Percentiles rank a stretch among this genome's conserved stretches.
These are phyloP conservation scores for Mycena metata DNA, from an alignment of 768 basidiomycete genomes.

Conservation along the genomic window DNA sequence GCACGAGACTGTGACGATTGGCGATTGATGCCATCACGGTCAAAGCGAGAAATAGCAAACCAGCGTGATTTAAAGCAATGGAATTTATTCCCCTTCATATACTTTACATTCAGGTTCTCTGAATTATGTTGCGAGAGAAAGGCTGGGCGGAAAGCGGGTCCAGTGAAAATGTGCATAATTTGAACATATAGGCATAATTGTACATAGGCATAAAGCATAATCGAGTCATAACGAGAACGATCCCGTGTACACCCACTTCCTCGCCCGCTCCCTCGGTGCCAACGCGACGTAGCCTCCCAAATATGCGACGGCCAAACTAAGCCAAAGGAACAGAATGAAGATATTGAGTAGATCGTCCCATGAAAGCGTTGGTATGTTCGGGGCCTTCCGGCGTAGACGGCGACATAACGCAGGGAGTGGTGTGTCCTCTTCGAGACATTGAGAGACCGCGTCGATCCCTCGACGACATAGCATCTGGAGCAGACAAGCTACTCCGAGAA, in stretches of 20 bases:
- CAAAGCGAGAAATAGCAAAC: too few species aligned
- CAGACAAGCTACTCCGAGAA: conserved; percentile 19
- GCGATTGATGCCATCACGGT: not conserved
- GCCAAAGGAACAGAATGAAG: conserved; percentile 30
- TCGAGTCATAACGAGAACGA: conserved; percentile 30
- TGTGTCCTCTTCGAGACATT: conserved; percentile 34
- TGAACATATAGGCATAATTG: conserved; percentile 21
- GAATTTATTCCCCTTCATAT: too few species aligned
- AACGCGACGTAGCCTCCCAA: conserved; percentile 24
- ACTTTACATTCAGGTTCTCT: too few species aligned
- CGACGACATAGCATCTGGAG: conserved; percentile 19
- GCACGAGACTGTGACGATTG: conserved; percentile 23
- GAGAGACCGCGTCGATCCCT: conserved; percentile 13
- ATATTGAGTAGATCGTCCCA: conserved; percentile 31
- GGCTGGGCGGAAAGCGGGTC: too few species aligned
- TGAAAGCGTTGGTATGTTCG: conserved; percentile 7
- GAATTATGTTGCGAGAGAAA: too few species aligned
- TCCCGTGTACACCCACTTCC: conserved; percentile 36
- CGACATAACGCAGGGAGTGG: conserved; percentile 31
- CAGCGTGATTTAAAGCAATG: too few species aligned
- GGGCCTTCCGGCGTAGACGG: conserved; percentile 2
- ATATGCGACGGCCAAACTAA: conserved; percentile 10
- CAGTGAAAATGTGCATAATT: not conserved
- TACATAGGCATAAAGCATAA: conserved; percentile 20
- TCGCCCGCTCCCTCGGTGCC: conserved; percentile 31